Evolutionary conservation across 1,139 yeast species (phyloP).

Genomic region (Arxiozyma telluris): DNA sequence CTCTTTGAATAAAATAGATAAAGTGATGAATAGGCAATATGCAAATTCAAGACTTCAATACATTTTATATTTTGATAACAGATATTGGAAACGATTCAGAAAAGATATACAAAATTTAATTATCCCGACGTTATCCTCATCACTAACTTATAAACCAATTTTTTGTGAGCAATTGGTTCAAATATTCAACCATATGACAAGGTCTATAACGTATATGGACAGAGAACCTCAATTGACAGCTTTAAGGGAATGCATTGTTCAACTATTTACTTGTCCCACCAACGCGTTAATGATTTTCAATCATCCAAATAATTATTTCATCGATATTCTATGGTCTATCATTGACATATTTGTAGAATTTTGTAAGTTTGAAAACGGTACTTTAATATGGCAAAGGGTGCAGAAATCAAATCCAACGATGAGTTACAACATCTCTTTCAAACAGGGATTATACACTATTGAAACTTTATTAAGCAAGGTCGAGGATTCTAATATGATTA

Average conservation of each 20-base stretch:
- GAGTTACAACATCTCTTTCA: conserved; percentile 60
- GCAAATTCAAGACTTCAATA: conserved; percentile 43
- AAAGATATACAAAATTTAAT: conserved; percentile 39
- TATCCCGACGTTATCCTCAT: conserved; percentile 48
- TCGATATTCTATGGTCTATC: conserved; percentile 42
- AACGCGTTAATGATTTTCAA: conserved; percentile 40
- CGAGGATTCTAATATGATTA: conserved; percentile 23
- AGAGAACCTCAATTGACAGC: conserved; percentile 57
- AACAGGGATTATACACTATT: conserved; percentile 49
- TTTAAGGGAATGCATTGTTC: conserved; percentile 47
- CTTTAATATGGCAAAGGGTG: conserved; percentile 47
- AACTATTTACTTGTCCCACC: conserved; percentile 57
- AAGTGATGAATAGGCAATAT: conserved; percentile 29
- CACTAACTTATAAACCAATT: conserved; percentile 36
- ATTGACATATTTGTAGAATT: conserved; percentile 39
- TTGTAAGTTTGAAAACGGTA: conserved; percentile 34
- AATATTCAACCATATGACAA: conserved; percentile 47
- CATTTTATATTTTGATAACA: conserved; percentile 46
- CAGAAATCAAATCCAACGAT: conserved; percentile 59
- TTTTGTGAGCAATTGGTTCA: conserved; percentile 47
- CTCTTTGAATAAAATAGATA: conserved; percentile 15
- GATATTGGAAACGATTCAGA: conserved; percentile 46
- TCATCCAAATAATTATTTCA: conserved; percentile 29
- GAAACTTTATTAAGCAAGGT: conserved; percentile 38
- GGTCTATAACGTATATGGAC: conserved; percentile 43